These are phyloP conservation scores for Phytophthora pluvialis DNA, from an alignment of 352 stramenopile genomes.

Conservation along the genomic window DNA sequence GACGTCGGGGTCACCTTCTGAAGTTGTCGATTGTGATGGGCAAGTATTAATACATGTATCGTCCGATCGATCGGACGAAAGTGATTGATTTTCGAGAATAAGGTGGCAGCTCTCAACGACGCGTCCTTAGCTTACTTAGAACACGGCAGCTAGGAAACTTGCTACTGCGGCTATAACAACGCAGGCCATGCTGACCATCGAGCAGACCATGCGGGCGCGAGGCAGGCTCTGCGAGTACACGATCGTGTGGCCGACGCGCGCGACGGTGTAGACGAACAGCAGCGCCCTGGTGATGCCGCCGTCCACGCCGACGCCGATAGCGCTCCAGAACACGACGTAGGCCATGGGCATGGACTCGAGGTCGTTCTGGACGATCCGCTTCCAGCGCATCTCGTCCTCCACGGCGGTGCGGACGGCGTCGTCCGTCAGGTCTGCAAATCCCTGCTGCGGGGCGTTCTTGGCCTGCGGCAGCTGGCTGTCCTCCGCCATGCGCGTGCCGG, in stretches of 20 bases:
- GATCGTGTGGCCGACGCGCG: constrained; percentile 48
- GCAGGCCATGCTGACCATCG: constrained; percentile 34
- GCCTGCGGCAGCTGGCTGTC: constrained; percentile 48
- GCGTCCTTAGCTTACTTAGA: constrained; percentile 13
- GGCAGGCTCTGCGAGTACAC: constrained; percentile 49
- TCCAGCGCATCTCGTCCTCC: constrained; percentile 54
- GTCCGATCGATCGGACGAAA: constrained; percentile 17
- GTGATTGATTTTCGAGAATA: constrained; percentile 20
- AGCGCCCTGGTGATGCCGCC: constrained; percentile 33
- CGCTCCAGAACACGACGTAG: constrained; percentile 51
- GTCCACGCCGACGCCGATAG: constrained; percentile 47
- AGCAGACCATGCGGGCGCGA: constrained; percentile 34
- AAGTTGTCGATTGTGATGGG: constrained; percentile 7
- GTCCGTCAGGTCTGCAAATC: constrained; percentile 36
- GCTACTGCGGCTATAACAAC: constrained; percentile 31
- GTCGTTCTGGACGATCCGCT: constrained; percentile 66
- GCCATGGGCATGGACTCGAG: constrained; percentile 67
- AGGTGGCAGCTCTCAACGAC: not conserved
- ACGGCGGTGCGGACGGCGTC: constrained; percentile 28
- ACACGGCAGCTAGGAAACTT: constrained; percentile 17
- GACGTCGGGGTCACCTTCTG: not conserved
- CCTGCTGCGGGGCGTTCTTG: constrained; percentile 26
- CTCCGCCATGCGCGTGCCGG: constrained; percentile 52
- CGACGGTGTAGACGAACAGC: constrained; percentile 50
- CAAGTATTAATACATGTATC: not conserved